These are phyloP conservation scores for Aspergillus novofumigatus DNA, from an alignment of 2,329 filamentous ascomycete genomes.

Conservation along the genomic window DNA sequence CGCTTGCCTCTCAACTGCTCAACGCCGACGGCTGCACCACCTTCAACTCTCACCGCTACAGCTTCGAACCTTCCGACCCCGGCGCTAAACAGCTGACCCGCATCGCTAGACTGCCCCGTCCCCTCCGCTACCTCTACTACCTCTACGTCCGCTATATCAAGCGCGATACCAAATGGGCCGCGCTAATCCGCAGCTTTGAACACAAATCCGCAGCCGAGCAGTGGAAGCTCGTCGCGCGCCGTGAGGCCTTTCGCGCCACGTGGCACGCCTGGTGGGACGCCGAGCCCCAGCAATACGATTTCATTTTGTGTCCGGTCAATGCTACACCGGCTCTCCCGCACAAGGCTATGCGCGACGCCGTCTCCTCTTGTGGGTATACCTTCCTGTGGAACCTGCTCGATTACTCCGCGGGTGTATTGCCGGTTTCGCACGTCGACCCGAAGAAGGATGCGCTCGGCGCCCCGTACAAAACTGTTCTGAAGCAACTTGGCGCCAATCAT, in stretches of 20 bases:
- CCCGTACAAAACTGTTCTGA: conserved; percentile 42
- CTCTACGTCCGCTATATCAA: conserved; percentile 83
- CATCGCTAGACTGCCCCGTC: conserved; percentile 68
- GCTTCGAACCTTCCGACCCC: conserved; percentile 72
- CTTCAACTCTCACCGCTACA: conserved; percentile 71
- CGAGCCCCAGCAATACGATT: conserved; percentile 66
- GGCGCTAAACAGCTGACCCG: conserved; percentile 72
- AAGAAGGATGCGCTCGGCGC: conserved; percentile 61
- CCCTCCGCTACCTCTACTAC: conserved; percentile 80
- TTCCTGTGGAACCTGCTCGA: conserved; percentile 93
- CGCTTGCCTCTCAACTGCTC: conserved; percentile 73
- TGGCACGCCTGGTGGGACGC: conserved; percentile 87
- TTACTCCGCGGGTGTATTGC: conserved; percentile 77
- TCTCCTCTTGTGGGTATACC: conserved; percentile 86
- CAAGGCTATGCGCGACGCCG: conserved; percentile 77
- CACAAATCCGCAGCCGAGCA: conserved; percentile 72
- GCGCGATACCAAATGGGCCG: conserved; percentile 72
- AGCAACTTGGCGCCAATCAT: conserved; percentile 55
- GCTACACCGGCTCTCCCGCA: conserved; percentile 87
- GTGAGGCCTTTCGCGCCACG: conserved; percentile 70
- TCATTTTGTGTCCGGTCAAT: conserved; percentile 79
- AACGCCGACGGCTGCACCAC: conserved; percentile 80
- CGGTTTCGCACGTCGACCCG: conserved; percentile 76
- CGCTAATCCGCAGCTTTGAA: conserved; percentile 67
- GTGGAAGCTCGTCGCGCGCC: conserved; percentile 73